Conservation (phyloP, 2,329 filamentous ascomycete genomes). For the Sclerotinia subarctica region DNA sequence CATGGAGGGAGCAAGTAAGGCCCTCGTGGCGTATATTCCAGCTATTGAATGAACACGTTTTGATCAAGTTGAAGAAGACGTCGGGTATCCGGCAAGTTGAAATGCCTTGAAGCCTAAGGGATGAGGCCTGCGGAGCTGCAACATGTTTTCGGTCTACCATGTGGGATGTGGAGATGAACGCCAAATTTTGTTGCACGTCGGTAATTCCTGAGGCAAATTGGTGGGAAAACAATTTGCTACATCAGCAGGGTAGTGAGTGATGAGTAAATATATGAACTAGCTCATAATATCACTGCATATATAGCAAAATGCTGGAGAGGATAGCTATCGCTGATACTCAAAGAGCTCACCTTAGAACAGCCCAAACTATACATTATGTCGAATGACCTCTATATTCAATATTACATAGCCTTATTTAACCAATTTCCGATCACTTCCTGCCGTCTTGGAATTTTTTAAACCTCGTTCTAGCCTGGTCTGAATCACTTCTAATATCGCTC, state of each 20-base stretch:
- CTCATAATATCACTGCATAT: not conserved
- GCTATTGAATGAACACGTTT: conserved; percentile 16
- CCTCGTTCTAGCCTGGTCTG: conserved; percentile 23
- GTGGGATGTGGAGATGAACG: conserved; percentile 6
- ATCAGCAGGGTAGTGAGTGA: not conserved
- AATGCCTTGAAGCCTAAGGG: not conserved
- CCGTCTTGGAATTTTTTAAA: conserved; percentile 6
- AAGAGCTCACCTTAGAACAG: not conserved
- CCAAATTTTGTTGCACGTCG: conserved; percentile 20
- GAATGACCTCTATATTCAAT: not conserved
- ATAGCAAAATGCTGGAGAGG: not conserved
- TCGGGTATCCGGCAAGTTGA: not conserved
- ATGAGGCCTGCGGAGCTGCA: not conserved
- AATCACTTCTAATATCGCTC: conserved; percentile 27
- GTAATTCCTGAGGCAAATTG: conserved; percentile 13
- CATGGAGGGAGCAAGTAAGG: conserved; percentile 85
- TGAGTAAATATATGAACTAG: not conserved
- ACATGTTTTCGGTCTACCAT: not conserved
- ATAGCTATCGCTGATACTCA: not conserved
- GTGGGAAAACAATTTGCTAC: not conserved
- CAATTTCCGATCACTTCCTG: conserved; percentile 14
- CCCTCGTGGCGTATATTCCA: conserved; percentile 62
- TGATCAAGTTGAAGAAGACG: not conserved
- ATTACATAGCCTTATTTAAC: conserved; percentile 15
- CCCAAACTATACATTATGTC: not conserved